These are phyloP conservation scores for Saitoella complicata DNA, from an alignment of 805 yeast genomes.

Conservation along the genomic window DNA sequence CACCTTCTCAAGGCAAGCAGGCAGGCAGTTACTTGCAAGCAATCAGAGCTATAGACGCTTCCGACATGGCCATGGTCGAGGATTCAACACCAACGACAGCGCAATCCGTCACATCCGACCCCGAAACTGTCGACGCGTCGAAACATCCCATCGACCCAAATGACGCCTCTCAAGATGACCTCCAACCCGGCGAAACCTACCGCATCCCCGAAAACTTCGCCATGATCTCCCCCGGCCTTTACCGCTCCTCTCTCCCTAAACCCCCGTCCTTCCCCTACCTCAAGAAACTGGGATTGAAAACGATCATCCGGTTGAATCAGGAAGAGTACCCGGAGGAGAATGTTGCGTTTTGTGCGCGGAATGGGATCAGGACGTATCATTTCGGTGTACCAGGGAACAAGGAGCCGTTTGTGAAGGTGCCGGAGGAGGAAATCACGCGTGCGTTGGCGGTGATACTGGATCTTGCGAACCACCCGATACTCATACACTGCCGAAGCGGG, in stretches of 20 bases:
- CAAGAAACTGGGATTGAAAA: slow-evolving; percentile 42
- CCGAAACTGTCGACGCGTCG: too few species aligned
- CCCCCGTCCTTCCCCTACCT: slow-evolving; percentile 65
- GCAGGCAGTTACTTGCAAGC: too few species aligned
- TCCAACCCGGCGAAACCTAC: too few species aligned
- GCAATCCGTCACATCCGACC: too few species aligned
- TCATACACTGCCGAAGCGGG: slow-evolving; percentile 92
- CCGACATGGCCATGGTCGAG: too few species aligned
- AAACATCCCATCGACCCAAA: too few species aligned
- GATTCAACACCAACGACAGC: too few species aligned
- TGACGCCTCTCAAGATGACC: too few species aligned
- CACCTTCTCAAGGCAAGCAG: too few species aligned
- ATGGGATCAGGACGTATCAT: slow-evolving; percentile 59
- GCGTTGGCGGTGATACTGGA: slow-evolving; percentile 69
- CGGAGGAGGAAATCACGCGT: slow-evolving; percentile 50
- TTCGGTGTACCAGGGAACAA: slow-evolving; percentile 92
- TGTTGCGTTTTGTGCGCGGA: slow-evolving; percentile 38
- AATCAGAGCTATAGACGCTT: too few species aligned
- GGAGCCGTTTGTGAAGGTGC: slow-evolving; percentile 72
- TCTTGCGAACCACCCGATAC: slow-evolving; percentile 78
- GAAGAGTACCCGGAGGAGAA: slow-evolving; percentile 82
- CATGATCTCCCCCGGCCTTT: slow-evolving; percentile 60
- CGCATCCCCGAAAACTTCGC: slow-evolving; percentile 74
- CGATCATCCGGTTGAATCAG: slow-evolving; percentile 31
- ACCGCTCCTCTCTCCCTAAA: slow-evolving; percentile 81